Evolutionary conservation across 1,284 basidiomycete genomes (phyloP), one percentile per base, ranked within the genome.

Genomic region (Grifola frondosa): DNA sequence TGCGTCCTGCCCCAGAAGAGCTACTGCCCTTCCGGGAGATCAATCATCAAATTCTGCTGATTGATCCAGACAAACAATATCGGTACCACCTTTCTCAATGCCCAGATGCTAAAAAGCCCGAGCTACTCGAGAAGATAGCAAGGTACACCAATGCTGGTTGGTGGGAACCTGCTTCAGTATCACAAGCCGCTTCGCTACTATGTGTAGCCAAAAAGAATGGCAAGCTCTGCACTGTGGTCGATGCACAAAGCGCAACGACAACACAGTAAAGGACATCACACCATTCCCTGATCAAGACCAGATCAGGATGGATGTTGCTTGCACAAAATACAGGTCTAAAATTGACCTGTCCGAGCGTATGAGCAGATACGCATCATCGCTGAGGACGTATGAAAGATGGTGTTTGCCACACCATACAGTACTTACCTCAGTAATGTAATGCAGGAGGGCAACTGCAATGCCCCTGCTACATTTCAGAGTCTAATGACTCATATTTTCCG

Each of bases 361-460:
- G 57, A 63, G 42, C 58, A 58, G 30, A 49, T 66, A 0, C 30
- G 52, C 0, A 40, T 67, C 6, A 35, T 46, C 0, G 19, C 30
- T 2, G 50, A 56, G 1, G 51, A 55, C 17, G 29, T 65, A 5
- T 38, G 16, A n/a, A 56, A 56, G 23, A 62, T 56, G 0, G 55
- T 52, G 0, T 64, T 62, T 19, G 33, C 60, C 0, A 63, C 59
- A 1, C 32, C 52, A 1, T 53, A 44, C 30, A 62, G 57, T 0
- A 63, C 54, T 1, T 61, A 55, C 33, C 12, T 54, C 0, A 64
- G 59, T 20, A 35, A 44, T 0, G 59, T 66, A 0, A 61, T 68
- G 53, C 66, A 69, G 40, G 56, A 63, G 30, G 64, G 61, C 0
- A 61, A 68, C 37, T 60, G 57, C 20, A 69, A 69, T 36, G 58